phyloP scores from a whole-genome alignment of 108 stramenopile genomes.

The Licmophora abbreviata region DNA sequence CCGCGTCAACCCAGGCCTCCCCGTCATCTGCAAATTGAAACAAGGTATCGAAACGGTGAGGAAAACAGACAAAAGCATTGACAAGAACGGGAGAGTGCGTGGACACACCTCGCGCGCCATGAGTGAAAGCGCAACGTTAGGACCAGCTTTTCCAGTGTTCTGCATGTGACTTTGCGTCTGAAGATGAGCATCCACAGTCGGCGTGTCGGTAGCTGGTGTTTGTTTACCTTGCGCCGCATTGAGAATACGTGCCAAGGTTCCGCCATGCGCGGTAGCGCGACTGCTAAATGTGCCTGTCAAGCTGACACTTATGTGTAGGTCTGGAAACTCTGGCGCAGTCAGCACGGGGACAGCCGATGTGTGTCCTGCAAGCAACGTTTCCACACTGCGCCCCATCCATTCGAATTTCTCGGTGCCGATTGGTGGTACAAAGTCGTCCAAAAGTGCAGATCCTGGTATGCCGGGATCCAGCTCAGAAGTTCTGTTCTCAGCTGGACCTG shows the following conservation, averaged over 20 bases:
- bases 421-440: no score
- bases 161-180: background rate
- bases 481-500: no score
- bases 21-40: slow-evolving; percentile 1
- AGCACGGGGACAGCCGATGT: slow-evolving; percentile 19
- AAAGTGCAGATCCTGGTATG: no score
- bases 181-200: background rate
- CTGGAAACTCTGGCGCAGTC: slow-evolving; percentile 17
- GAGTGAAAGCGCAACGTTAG: slow-evolving; percentile 29
- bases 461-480: no score
- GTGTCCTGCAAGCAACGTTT: slow-evolving; percentile 38
- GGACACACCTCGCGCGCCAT: slow-evolving; percentile 18
- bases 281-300: background rate
- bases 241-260: background rate
- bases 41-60: background rate
- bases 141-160: slow-evolving; percentile 12
- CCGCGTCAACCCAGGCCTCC: background rate
- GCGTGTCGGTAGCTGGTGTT: background rate
- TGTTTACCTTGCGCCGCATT: background rate
- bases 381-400: slow-evolving; percentile 50
- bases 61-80: background rate
- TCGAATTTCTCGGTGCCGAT: slow-evolving; percentile 13
- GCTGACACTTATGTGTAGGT: background rate
- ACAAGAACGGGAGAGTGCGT: background rate
- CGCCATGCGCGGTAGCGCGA: background rate